Conservation (phyloP, 202 grass and related monocot genomes). For the Carex arenaria region DNA sequence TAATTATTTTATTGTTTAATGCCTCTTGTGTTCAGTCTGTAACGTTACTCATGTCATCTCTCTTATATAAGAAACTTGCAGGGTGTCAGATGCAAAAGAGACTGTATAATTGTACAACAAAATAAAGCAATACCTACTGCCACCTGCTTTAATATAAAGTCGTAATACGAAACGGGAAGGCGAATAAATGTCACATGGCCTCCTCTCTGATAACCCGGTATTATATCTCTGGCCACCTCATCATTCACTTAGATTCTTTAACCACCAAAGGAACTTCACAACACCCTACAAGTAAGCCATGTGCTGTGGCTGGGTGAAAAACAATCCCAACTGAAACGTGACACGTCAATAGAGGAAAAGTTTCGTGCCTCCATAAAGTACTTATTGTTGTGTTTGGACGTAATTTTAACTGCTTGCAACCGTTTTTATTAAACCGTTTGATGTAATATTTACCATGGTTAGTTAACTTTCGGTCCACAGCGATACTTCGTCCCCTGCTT, state of each 20-base stretch:
- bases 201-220: background rate
- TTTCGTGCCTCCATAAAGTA: background rate
- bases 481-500: background rate
- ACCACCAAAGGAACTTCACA: background rate
- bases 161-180: slow-evolving; percentile 30
- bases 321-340: background rate
- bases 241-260: slow-evolving; percentile 15
- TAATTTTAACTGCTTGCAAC: background rate
- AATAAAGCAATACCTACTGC: slow-evolving; percentile 20
- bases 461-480: background rate
- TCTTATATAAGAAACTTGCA: background rate
- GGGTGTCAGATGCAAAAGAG: slow-evolving; percentile 13
- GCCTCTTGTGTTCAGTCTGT: background rate
- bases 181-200: slow-evolving; percentile 28
- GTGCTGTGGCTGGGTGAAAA: background rate
- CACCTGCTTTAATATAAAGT: slow-evolving; percentile 28
- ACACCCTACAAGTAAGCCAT: background rate
- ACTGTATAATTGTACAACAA: slow-evolving; percentile 15
- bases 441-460: slow-evolving; percentile 4
- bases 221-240: slow-evolving; percentile 1
- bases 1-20: background rate
- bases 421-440: background rate
- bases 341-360: background rate
- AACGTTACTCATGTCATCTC: background rate
- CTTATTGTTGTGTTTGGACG: background rate